Base-by-base conservation (phyloP, 2,329 filamentous ascomycete species). In the Juglanconis oblonga region DNA sequence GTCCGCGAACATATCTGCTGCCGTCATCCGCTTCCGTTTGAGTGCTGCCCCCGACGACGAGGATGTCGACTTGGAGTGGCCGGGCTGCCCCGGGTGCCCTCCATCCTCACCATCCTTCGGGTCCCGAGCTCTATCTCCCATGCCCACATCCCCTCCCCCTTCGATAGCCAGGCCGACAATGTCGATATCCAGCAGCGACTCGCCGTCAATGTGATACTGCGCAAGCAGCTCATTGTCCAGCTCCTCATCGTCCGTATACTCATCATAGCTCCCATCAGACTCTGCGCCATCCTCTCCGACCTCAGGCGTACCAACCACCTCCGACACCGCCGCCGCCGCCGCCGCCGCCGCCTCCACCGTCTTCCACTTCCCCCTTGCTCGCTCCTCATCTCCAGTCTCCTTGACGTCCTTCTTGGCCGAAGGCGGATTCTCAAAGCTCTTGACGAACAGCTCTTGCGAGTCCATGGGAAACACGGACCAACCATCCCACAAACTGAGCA, bases 1-100 rank as follows among this genome's bases (percentile, higher is more conserved):
- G 71, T 90, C 89, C 10, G 89, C 90, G 83, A 95, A 96, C 90
- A 95, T 93, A 70, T 95, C 91, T 66, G 90, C 89, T 4, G 91
- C 90, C 66, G 87, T 86, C 73, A 91, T 88, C 63, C 89, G 82
- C 69, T 84, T 88, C 67, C 83, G 79, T 70, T 62, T 68, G 68
- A 62, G 31, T 35, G 40, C 57, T 3, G 72, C 74, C 51, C 67
- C 68, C 58, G 64, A 60, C 44, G 64, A 65, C 44, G 67, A 67
- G 13, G 68, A 58, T 44, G 65, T 55, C 65, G 68, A 58, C 53
- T 69, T 66, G 61, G 70, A 57, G 65, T 52, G 7, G 69, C 66
- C 35, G 62, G n/a, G n/a, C n/a, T n/a, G n/a, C n/a, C n/a, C 64
- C 29, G 51, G 62, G 11, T 58, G 65, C 61, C 66, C 67, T 29